phyloP scores from a whole-genome alignment of 139 green algal genomes.

The Auxenochlorella pyrenoidosa region DNA sequence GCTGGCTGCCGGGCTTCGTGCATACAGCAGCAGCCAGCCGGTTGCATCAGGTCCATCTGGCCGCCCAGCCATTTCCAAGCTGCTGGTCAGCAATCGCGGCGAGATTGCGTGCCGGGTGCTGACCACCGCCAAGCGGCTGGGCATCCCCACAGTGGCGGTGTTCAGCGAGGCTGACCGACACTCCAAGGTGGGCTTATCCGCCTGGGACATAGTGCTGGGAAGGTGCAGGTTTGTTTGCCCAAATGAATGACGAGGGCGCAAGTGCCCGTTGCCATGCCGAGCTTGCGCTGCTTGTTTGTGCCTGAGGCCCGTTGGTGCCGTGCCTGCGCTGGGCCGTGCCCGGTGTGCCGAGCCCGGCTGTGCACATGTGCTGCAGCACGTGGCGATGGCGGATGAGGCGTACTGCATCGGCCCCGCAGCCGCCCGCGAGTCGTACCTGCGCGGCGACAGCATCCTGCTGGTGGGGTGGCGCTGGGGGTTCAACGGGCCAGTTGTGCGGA shows the following conservation, averaged over 20 bases:
- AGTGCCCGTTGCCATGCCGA: too few relatives aligned
- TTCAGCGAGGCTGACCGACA: conserved; percentile 79
- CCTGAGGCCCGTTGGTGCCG: too few relatives aligned
- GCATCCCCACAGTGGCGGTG: conserved; percentile 88
- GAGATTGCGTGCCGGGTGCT: conserved; percentile 94
- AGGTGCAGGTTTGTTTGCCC: too few relatives aligned
- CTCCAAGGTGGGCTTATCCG: background rate
- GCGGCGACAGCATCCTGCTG: conserved; percentile 71
- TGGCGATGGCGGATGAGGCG: conserved; percentile 79
- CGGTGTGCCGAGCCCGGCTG: background rate
- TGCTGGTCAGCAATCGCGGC: conserved; percentile 91
- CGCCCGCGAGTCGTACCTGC: conserved; percentile 83
- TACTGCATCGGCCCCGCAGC: conserved; percentile 82
- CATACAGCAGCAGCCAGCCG: background rate
- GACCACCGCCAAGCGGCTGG: conserved; percentile 53
- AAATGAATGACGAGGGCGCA: too few relatives aligned
- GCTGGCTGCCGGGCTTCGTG: background rate
- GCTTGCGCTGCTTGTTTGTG: too few relatives aligned
- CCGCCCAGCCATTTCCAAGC: conserved; percentile 51
- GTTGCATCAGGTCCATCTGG: background rate
- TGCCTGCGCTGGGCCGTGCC: too few relatives aligned
- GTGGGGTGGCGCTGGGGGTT: too few relatives aligned
- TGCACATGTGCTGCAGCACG: conserved; percentile 46
- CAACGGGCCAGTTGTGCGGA: too few relatives aligned
- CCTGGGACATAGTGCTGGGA: background rate